Percentiles rank a stretch among this genome's conserved stretches.
phyloP scores from a whole-genome alignment of 371 early-diverging fungal species.

The Mucor ambiguus region DNA sequence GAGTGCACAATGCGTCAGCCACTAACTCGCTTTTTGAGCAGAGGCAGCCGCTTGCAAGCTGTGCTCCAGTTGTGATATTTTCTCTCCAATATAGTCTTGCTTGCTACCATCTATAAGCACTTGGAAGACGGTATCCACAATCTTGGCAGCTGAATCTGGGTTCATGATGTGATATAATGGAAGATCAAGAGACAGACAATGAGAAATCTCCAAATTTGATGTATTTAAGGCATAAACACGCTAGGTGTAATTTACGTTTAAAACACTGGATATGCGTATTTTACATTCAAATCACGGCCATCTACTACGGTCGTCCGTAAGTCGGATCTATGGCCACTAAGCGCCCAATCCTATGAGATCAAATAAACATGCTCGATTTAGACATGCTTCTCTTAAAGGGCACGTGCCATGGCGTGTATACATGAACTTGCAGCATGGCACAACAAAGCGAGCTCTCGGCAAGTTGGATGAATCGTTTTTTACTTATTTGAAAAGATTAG shows the following conservation, averaged over 20 bases:
- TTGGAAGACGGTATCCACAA: constrained; percentile 42
- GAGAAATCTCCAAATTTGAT: background rate
- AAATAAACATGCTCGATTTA: constrained; percentile 1
- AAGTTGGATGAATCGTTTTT: background rate
- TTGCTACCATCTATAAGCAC: constrained; percentile 53
- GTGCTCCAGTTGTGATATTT: constrained; percentile 58
- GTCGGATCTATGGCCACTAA: background rate
- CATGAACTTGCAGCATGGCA: background rate
- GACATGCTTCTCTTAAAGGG: background rate
- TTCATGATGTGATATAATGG: constrained; percentile 1
- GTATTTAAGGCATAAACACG: background rate
- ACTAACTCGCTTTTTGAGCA: constrained; percentile 39
- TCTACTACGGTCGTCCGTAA: background rate
- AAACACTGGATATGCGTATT: background rate
- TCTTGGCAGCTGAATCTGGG: constrained; percentile 11
- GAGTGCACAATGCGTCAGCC: background rate
- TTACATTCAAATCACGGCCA: background rate
- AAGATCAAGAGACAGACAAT: background rate
- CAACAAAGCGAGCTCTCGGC: constrained; percentile 19
- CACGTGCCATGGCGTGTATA: constrained; percentile 11
- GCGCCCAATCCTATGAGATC: background rate
- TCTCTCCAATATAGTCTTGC: constrained; percentile 56
- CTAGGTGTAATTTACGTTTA: background rate
- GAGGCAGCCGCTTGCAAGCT: constrained; percentile 53
- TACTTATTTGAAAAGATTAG: background rate